Evolutionary conservation across 345 rosid species (phyloP), one percentile per base, ranked within the genome.

Genomic region (Clarkia xantiana): DNA sequence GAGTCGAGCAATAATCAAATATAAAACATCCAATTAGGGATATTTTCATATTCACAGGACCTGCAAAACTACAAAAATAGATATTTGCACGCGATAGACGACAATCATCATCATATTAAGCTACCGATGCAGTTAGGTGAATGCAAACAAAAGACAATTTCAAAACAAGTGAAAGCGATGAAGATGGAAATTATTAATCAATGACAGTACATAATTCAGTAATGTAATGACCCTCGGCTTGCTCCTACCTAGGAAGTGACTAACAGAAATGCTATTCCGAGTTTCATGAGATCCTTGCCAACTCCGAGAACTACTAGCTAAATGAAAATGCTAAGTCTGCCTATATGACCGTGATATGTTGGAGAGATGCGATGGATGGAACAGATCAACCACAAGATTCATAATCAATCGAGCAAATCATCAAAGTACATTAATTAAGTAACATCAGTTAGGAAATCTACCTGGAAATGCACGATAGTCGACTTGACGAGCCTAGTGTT

Each of bases 381-480:
- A 29, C n/a, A 29, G 8, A 29, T 29, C 36, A 29, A 29, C 36
- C 36, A 29, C 4, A 29, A 5, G 36, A 29, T 29, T 29, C 36
- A 29, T 29, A 7, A 18, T 18, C 23, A 29, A 29, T 29, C 36
- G 36, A 18, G 49, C 19, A 25, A 14, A 46, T 11, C 49, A n/a
- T 48, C 53, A 34, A 3, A 11, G 36, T 18, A n/a, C 23, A 19
- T 4, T 36, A 14, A 19, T 47, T n/a, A 48, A 15, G 14, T 48
- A 3, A 9, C 38, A 14, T 19, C 16, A 43, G 48, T n/a, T 13
- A 11, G 25, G 15, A 23, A 9, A 50, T 69, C 54, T 70, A 90
- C 97, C 97, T 90, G 95, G 76, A 90, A 86, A 75, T 90, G 95
- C 14, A 70, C 69, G 51, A 90, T 83, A 5, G 95, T 90, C 7